Evolutionary conservation across 2,329 filamentous ascomycete genomes (phyloP).

Genomic region (Rhexocercosporidium sp.): DNA sequence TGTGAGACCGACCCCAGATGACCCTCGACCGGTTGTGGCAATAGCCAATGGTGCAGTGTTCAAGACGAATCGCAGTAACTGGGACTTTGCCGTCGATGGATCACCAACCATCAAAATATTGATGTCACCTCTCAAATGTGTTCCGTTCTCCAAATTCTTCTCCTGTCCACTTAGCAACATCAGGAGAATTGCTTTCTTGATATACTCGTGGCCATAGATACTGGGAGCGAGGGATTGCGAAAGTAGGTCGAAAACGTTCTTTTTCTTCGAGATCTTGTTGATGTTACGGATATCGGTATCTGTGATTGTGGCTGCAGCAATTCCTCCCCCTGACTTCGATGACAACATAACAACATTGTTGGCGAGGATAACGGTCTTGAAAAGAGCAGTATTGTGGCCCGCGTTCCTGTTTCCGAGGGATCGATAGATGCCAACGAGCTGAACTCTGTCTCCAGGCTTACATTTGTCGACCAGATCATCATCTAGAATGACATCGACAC

Average conservation of each 20-base stretch:
- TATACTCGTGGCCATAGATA: slow-evolving; percentile 95
- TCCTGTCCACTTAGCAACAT: slow-evolving; percentile 96
- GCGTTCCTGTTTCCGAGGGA: slow-evolving; percentile 95
- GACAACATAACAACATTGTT: slow-evolving; percentile 96
- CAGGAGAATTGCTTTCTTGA: slow-evolving; percentile 95
- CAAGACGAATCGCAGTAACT: slow-evolving; percentile 92
- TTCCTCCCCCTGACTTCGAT: slow-evolving; percentile 93
- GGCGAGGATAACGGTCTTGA: slow-evolving; percentile 90
- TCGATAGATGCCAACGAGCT: slow-evolving; percentile 94
- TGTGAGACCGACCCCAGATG: slow-evolving; percentile 96
- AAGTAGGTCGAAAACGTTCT: slow-evolving; percentile 88
- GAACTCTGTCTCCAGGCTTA: slow-evolving; percentile 94
- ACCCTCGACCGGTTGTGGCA: slow-evolving; percentile 94
- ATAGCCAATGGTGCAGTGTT: slow-evolving; percentile 97
- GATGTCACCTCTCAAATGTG: slow-evolving; percentile 96
- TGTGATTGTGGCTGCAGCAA: slow-evolving; percentile 89
- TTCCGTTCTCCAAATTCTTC: slow-evolving; percentile 98
- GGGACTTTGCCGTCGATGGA: slow-evolving; percentile 98
- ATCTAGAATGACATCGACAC: slow-evolving; percentile 95
- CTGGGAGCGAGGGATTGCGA: slow-evolving; percentile 94
- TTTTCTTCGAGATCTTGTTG: slow-evolving; percentile 96
- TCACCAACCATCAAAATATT: slow-evolving; percentile 99
- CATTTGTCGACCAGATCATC: slow-evolving; percentile 94
- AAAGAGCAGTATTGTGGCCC: slow-evolving; percentile 86
- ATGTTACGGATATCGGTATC: slow-evolving; percentile 98